phyloP scores from a whole-genome alignment of 176 grass and related monocot genomes.

The Oryza coarctata region DNA sequence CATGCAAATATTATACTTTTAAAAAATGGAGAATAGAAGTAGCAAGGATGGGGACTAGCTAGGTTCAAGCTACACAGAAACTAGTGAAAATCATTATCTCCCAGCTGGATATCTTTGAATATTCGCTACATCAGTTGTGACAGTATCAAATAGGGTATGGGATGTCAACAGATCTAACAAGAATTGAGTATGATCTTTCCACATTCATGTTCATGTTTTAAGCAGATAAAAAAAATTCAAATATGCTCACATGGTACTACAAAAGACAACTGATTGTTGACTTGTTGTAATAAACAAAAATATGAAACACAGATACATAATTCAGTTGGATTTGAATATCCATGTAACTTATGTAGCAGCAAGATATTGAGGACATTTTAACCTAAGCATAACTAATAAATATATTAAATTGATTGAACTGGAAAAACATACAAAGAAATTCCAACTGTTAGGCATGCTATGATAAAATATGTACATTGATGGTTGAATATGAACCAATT shows the following conservation, averaged over 20 bases:
- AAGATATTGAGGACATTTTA: background rate
- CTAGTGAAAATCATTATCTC: background rate
- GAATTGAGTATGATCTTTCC: background rate
- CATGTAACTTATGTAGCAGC: background rate
- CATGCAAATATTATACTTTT: background rate
- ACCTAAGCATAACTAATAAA: background rate
- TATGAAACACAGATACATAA: background rate
- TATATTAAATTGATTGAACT: background rate
- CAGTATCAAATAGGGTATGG: background rate
- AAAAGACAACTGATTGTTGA: background rate
- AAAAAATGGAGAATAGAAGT: background rate
- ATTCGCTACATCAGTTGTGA: background rate
- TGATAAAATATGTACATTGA: background rate
- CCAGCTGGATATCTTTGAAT: slow-evolving; percentile 1
- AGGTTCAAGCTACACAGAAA: slow-evolving; percentile 8
- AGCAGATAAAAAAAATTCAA: background rate
- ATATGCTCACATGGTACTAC: background rate
- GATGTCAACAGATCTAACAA: background rate
- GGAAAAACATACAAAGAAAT: background rate
- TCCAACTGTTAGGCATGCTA: background rate
- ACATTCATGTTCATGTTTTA: background rate
- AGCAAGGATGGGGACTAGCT: background rate
- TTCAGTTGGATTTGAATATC: background rate
- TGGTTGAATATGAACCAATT: background rate
- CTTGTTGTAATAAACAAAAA: background rate